Evolutionary conservation across 768 basidiomycete species (phyloP).

Genomic region (Rhizopogon vinicolor): DNA sequence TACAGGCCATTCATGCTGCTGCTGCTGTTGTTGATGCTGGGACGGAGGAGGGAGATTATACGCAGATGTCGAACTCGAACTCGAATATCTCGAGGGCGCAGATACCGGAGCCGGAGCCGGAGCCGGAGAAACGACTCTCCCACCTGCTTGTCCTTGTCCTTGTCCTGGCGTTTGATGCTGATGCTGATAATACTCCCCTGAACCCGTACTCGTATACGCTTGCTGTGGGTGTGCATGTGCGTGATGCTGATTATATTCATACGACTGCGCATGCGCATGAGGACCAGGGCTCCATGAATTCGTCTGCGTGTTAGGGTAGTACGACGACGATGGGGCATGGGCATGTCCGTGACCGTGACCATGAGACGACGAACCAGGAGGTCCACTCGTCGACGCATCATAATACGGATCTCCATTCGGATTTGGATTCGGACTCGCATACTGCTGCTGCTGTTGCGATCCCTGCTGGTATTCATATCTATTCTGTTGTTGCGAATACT

Average conservation of each 20-base stretch:
- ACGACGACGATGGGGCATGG: conserved; percentile 8
- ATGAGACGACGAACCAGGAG: conserved; percentile 1
- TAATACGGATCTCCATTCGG: conserved; percentile 17
- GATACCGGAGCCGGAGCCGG: too few species aligned
- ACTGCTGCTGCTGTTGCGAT: conserved; percentile 20
- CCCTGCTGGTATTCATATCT: conserved; percentile 16
- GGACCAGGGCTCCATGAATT: conserved; percentile 10
- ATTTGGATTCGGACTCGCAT: conserved; percentile 5
- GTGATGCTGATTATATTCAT: conserved; percentile 1
- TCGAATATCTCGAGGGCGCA: too few species aligned
- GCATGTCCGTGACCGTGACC: conserved; percentile 3
- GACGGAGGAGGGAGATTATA: conserved; percentile 5
- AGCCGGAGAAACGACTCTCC: too few species aligned
- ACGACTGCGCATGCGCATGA: not conserved
- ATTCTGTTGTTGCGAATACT: conserved; percentile 18
- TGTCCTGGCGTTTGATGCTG: not conserved
- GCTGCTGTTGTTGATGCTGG: conserved; percentile 1
- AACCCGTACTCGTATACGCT: not conserved
- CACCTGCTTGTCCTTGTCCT: too few species aligned
- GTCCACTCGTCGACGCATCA: conserved; percentile 15
- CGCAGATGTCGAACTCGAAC: not conserved
- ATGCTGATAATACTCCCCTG: not conserved
- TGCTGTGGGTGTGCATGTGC: not conserved
- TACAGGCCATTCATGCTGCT: conserved; percentile 5
- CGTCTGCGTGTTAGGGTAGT: conserved; percentile 16